phyloP scores from a whole-genome alignment of 805 yeast genomes.

The Cyberlindnera misumaiensis region DNA sequence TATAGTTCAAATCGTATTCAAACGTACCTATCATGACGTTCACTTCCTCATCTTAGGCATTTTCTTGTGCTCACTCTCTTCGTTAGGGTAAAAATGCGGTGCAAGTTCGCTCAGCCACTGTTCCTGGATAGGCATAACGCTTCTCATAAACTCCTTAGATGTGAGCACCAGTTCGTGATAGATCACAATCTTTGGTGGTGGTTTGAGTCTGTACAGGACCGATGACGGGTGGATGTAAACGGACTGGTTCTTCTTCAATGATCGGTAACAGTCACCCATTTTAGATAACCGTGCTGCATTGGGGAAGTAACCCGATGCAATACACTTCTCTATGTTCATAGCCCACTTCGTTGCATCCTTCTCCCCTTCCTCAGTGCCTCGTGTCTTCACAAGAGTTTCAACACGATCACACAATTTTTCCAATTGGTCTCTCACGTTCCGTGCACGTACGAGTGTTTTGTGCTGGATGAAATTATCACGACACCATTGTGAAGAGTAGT shows the following conservation, averaged over 20 bases:
- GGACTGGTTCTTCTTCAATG: constrained; percentile 60
- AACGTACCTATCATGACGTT: not conserved
- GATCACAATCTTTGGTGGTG: constrained; percentile 67
- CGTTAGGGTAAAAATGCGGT: constrained; percentile 38
- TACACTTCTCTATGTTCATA: constrained; percentile 73
- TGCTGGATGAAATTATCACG: constrained; percentile 75
- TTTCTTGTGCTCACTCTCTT: constrained; percentile 14
- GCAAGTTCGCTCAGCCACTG: constrained; percentile 71
- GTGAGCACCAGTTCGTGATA: constrained; percentile 84
- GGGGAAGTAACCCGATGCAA: constrained; percentile 91
- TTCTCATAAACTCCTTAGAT: constrained; percentile 82
- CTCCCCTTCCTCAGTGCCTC: constrained; percentile 25
- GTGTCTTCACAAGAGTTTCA: constrained; percentile 33
- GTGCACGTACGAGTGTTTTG: constrained; percentile 59
- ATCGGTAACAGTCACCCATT: constrained; percentile 62
- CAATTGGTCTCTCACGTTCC: constrained; percentile 68
- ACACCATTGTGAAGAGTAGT: constrained; percentile 76
- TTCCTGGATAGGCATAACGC: constrained; percentile 66
- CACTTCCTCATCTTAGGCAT: constrained; percentile 16
- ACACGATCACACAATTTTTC: constrained; percentile 50
- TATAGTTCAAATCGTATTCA: not conserved
- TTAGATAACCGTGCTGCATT: constrained; percentile 86
- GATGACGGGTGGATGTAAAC: constrained; percentile 87
- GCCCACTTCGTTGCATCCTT: constrained; percentile 42
- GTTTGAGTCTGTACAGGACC: constrained; percentile 52